Evolutionary conservation across 768 basidiomycete genomes (phyloP).

Genomic region (Tubosaeta sp.): DNA sequence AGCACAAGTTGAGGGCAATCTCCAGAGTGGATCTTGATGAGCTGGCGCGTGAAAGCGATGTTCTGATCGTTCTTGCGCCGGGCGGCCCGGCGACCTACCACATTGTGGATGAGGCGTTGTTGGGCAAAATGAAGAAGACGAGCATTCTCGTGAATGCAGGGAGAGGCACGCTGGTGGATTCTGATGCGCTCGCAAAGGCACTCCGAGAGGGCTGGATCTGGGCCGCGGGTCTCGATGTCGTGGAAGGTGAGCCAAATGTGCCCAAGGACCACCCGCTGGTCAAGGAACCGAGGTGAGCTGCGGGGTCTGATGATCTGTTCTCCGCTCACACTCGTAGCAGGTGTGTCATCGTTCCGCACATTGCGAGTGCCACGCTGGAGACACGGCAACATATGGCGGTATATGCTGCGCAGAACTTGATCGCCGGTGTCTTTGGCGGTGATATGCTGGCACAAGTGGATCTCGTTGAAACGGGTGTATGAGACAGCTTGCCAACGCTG

Average conservation of each 20-base stretch:
- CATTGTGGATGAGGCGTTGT: constrained; percentile 65
- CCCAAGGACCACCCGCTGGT: constrained; percentile 73
- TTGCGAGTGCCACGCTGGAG: constrained; percentile 86
- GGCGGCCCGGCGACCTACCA: constrained; percentile 69
- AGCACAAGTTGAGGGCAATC: constrained; percentile 35
- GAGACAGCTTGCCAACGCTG: neutral
- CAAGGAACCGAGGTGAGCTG: constrained; percentile 61
- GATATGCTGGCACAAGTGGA: constrained; percentile 54
- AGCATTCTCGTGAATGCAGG: constrained; percentile 82
- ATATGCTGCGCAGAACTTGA: constrained; percentile 64
- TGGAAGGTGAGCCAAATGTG: constrained; percentile 87
- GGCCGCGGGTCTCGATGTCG: constrained; percentile 91
- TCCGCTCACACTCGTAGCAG: constrained; percentile 32
- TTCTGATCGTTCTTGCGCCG: constrained; percentile 80
- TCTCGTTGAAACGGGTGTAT: constrained; percentile 2
- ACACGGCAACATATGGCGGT: constrained; percentile 81
- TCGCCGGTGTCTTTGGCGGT: constrained; percentile 42
- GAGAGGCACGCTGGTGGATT: constrained; percentile 86
- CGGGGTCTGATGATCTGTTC: neutral
- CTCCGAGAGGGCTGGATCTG: constrained; percentile 76
- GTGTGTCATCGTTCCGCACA: constrained; percentile 83
- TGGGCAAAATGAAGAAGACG: constrained; percentile 81
- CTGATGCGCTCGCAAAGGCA: constrained; percentile 80
- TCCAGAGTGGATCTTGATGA: constrained; percentile 58
- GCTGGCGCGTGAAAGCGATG: constrained; percentile 76